These are phyloP conservation scores for Colletotrichum plurivorum DNA, from an alignment of 2,329 filamentous ascomycete genomes.

Conservation along the genomic window DNA sequence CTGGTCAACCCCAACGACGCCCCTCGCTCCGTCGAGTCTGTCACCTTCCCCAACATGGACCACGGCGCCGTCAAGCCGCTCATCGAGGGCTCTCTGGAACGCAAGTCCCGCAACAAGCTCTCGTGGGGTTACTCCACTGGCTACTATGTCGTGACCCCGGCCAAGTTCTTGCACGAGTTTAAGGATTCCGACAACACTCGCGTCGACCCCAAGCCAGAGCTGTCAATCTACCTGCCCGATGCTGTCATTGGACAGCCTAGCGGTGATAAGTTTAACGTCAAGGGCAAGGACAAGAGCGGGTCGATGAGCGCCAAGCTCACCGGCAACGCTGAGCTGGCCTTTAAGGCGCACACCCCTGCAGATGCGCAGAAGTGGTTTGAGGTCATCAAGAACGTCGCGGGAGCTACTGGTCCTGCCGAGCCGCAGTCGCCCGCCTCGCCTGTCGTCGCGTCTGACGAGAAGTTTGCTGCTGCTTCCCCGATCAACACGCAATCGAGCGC, in stretches of 20 bases:
- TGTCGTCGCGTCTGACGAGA: conserved; percentile 47
- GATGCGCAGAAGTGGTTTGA: conserved; percentile 91
- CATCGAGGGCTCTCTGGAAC: conserved; percentile 90
- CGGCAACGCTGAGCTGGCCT: conserved; percentile 83
- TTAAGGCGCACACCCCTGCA: conserved; percentile 86
- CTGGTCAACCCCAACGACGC: conserved; percentile 85
- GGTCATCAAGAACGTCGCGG: conserved; percentile 75
- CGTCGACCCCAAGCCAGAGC: conserved; percentile 84
- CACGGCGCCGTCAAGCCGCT: conserved; percentile 85
- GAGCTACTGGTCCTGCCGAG: conserved; percentile 59
- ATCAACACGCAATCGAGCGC: conserved; percentile 40
- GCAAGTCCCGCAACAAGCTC: conserved; percentile 90
- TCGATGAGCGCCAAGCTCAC: conserved; percentile 85
- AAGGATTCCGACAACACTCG: conserved; percentile 85
- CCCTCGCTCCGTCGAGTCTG: conserved; percentile 79
- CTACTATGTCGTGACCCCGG: conserved; percentile 92
- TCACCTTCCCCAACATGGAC: conserved; percentile 90
- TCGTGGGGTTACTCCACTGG: conserved; percentile 81
- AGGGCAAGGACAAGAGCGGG: conserved; percentile 92
- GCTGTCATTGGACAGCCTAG: conserved; percentile 80
- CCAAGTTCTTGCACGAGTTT: conserved; percentile 95
- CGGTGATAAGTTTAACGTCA: conserved; percentile 91
- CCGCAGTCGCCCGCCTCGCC: conserved; percentile 52
- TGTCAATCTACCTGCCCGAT: conserved; percentile 93
- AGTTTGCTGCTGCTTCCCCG: conserved; percentile 42